Evolutionary conservation across 768 basidiomycete species (phyloP), one percentile per base, ranked within the genome.

Genomic region (Coprinopsis cinerea): DNA sequence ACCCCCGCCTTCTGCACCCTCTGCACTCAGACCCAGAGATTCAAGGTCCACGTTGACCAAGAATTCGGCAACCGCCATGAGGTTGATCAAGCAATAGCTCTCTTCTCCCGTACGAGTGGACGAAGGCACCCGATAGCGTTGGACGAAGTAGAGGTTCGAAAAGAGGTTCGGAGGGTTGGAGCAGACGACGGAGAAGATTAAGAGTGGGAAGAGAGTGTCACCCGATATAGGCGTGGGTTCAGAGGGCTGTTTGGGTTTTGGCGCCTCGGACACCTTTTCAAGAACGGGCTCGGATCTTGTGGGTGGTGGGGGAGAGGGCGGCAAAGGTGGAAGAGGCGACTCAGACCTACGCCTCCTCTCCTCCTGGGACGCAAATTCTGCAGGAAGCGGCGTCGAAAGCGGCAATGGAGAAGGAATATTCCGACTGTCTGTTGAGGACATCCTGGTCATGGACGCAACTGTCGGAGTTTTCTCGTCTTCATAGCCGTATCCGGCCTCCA

Each of bases 11-110:
- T 69, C 68, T 44, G 80, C 79, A 27, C 75, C 76, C 45, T 83
- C 81, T 4, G 76, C 79, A 4, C 10, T 32, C 4, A 91, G 66
- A 3, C 76, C 77, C n/a, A 79, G 57, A 18, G 69, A 73, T 57
- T 77, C 84, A 49, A 96, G 72, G 67, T 97, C 92, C 28, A 97
- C 92, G 61, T 93, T 90, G 68, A 95, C 92, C 45, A 97, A 72
- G 64, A 97, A 99, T 62, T 97, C 94, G 1, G 89, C 90, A 4
- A 95, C 93, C 10, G 95, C 95, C 74, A 94, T 82, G 32, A 96
- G 72, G 65, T 96, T 98, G 64, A 97, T 88, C 34, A 95, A 75
- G 51, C 93, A 97, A 59, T 93, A 99, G 42, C 82, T 84, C 59
- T 91, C 89, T 60, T 97, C 92, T 2, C 93, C 93, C 0, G 83